A percentile compares a stretch with the other conserved stretches of the same genome.
Evolutionary conservation across 805 yeast genomes (phyloP).

Genomic region (Sungouiella thailandica): DNA sequence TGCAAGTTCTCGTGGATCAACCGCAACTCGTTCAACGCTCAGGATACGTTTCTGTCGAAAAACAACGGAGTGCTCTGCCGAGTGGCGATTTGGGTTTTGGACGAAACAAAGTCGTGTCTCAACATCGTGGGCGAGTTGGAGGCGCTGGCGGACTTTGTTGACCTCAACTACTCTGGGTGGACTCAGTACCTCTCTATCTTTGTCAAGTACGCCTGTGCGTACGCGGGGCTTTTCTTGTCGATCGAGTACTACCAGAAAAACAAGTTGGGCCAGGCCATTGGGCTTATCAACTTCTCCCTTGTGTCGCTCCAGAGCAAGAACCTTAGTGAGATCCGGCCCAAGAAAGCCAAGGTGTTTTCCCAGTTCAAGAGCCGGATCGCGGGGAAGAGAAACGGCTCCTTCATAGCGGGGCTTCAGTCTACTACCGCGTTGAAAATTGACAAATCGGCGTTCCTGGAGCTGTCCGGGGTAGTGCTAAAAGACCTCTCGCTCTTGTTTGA

Average conservation of each 20-base stretch:
- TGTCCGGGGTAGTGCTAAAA: conserved; percentile 29
- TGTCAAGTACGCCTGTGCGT: conserved; percentile 34
- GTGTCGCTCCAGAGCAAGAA: conserved; percentile 32
- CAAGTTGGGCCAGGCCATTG: conserved; percentile 43
- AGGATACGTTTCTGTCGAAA: conserved; percentile 11
- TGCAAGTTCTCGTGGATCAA: conserved; percentile 36
- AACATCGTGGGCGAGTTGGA: conserved; percentile 14
- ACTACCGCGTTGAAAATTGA: conserved; percentile 31
- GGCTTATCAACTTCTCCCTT: conserved; percentile 35
- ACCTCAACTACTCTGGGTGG: conserved; percentile 19
- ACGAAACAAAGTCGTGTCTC: conserved; percentile 26
- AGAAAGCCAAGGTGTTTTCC: conserved; percentile 13
- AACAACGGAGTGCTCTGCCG: conserved; percentile 40
- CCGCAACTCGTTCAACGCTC: conserved; percentile 13
- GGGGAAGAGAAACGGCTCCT: conserved; percentile 26
- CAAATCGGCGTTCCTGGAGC: conserved; percentile 29
- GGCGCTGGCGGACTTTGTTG: conserved; percentile 5
- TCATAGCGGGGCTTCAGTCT: conserved; percentile 28
- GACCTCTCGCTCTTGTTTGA: conserved; percentile 39
- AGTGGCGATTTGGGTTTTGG: conserved; percentile 37
- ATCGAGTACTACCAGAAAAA: conserved; percentile 42
- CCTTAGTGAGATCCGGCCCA: conserved; percentile 5
- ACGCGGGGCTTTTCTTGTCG: conserved; percentile 41
- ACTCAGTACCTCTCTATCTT: conserved; percentile 25
- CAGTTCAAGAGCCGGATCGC: conserved; percentile 24